Base-by-base conservation (phyloP, 2,329 filamentous ascomycete genomes). In the Periconia digitata region DNA sequence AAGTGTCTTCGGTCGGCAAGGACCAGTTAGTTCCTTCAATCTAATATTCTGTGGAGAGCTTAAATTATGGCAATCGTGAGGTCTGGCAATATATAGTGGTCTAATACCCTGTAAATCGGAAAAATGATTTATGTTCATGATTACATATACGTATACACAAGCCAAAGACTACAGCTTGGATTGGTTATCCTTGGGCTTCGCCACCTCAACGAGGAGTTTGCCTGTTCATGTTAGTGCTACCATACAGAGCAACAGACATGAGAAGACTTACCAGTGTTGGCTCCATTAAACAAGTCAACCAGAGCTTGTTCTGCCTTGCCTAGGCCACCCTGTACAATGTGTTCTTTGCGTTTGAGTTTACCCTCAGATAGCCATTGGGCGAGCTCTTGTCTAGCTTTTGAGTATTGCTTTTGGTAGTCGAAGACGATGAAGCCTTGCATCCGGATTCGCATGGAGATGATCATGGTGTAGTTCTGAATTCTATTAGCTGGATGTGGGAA, bases 281-380 rank as follows among this genome's bases (percentile, higher is more conserved):
- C 73, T 35, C 88, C 88, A 41, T 81, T 76, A 65, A 85, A 91
- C 47, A 92, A 70, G 50, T 82, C 79, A 12, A 82, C 69, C 44
- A 91, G 74, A 0, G 80, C 85, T 55, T 82, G 72, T 47, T 88
- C 85, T 1, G 86, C 85, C 29, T 77, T 77, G 49, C 75, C 72
- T 12, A 91, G 70, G 0, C 87, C 87, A n/a, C 87, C 87, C 58
- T 80, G 80, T 51, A 90, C 70, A 48, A 92, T 80, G 2, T 85
- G 85, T 70, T 90, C 86, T 66, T 85, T 85, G 48, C 84, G 74
- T 79, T 88, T 83, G 54, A 92, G 70, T 73, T 71, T 89, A 42
- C 88, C 88, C 64, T 89, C 83, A 2, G 75, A 73, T n/a, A 90
- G 65, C 87, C 87, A 91, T 54, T 80, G 69, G 1, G 79, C 78